phyloP scores from a whole-genome alignment of 2,329 filamentous ascomycete species.

The Exutisphaerella laricina region DNA sequence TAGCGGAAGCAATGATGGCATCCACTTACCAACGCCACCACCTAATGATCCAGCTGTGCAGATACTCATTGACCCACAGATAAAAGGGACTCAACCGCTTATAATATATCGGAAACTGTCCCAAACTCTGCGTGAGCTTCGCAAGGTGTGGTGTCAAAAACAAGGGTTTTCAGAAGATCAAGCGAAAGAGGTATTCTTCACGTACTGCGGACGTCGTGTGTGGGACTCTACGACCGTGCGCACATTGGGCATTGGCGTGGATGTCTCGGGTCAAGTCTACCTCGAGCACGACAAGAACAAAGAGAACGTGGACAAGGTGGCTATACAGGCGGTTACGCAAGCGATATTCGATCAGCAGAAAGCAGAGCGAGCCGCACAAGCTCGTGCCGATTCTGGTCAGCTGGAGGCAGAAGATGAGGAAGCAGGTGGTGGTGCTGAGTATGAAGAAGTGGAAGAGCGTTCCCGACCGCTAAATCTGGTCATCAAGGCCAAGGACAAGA shows the following conservation, averaged over 20 bases:
- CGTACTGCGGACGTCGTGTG: slow-evolving; percentile 67
- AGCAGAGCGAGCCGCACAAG: slow-evolving; percentile 41
- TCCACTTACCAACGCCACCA: slow-evolving; percentile 16
- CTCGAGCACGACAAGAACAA: slow-evolving; percentile 46
- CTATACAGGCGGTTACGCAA: slow-evolving; percentile 71
- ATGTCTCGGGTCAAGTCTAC: slow-evolving; percentile 36
- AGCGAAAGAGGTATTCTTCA: slow-evolving; percentile 61
- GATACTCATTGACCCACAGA: slow-evolving; percentile 62
- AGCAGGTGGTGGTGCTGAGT: slow-evolving; percentile 14
- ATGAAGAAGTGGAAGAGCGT: slow-evolving; percentile 14
- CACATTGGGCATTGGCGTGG: slow-evolving; percentile 57
- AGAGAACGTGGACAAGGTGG: slow-evolving; percentile 53
- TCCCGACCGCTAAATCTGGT: slow-evolving; percentile 40
- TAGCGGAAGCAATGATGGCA: slow-evolving; percentile 2
- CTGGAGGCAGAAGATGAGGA: slow-evolving; percentile 8
- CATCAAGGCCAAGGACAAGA: slow-evolving; percentile 47
- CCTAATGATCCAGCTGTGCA: slow-evolving; percentile 49
- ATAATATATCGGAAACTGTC: slow-evolving; percentile 62
- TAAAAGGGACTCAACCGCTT: slow-evolving; percentile 56
- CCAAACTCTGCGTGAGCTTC: slow-evolving; percentile 62
- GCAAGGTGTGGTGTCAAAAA: slow-evolving; percentile 62
- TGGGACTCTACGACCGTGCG: slow-evolving; percentile 71
- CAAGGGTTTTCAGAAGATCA: slow-evolving; percentile 51
- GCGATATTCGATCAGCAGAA: slow-evolving; percentile 52
- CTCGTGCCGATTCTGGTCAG: slow-evolving; percentile 4